Base-by-base conservation (phyloP, 768 basidiomycete species). In the Kwoniella sp. region DNA sequence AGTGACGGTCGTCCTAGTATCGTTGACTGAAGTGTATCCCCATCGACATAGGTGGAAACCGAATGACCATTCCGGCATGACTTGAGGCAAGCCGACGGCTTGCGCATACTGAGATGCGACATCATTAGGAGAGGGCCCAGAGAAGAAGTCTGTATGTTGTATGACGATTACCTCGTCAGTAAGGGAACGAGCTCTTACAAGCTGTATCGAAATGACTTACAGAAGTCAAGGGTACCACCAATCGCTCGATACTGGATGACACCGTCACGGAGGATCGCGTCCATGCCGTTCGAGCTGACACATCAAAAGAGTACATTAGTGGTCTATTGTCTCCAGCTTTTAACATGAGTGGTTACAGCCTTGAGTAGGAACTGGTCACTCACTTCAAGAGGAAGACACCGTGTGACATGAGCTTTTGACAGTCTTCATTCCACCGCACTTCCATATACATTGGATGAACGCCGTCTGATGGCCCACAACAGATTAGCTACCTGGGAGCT, bases 141-240 rank as follows among this genome's bases (percentile, higher is more conserved):
- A 85, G 74, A 90, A 84, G 80, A 92, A 80, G 56, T 90, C 60
- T 62, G 29, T 7, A 13, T 26, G 24, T 6, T 29, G 13, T 25
- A 37, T 26, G n/a, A 29, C 36, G 37, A 13, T n/a, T n/a, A n/a
- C n/a, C n/a, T n/a, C n/a, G n/a, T n/a, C n/a, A n/a, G n/a, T n/a
- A n/a, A n/a, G n/a, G n/a, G n/a, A n/a, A n/a, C n/a, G n/a, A n/a
- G n/a, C n/a, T n/a, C n/a, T n/a, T n/a, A n/a, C n/a, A n/a, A n/a
- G n/a, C n/a, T n/a, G n/a, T n/a, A n/a, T 15, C 19, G 33, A 29
- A 19, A 10, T 29, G 2, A 40, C 67, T 59, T 22, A 68, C 67
- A 90, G 68, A 90, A 87, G 75, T 90, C 89, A 30, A 90, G 77
- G 0, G 90, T 84, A 19, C 90, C 90, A 5, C 90, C 90, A 50